Evolutionary conservation across 176 grass and related monocot genomes (phyloP).

Genomic region (Bothriochloa decipiens): DNA sequence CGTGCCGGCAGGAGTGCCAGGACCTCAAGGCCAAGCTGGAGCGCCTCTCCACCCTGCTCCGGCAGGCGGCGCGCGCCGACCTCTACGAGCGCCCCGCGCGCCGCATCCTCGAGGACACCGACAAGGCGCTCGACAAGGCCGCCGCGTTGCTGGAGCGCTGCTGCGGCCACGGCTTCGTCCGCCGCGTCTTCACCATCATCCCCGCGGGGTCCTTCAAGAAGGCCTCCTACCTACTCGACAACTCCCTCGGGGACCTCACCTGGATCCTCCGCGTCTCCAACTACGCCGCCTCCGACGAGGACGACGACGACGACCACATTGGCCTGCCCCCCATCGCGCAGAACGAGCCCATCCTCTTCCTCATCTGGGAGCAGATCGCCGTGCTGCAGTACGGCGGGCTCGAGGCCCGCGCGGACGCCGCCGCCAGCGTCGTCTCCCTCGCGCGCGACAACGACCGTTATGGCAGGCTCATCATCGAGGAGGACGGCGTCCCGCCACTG

Average conservation of each 20-base stretch:
- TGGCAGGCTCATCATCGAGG: slow-evolving; percentile 46
- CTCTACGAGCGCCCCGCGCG: slow-evolving; percentile 93
- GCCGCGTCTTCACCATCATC: slow-evolving; percentile 70
- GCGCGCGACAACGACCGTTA: slow-evolving; percentile 79
- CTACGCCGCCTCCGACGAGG: slow-evolving; percentile 41
- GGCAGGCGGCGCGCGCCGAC: slow-evolving; percentile 86
- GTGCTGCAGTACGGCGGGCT: slow-evolving; percentile 62
- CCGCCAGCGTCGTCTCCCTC: slow-evolving; percentile 73
- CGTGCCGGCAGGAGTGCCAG: slow-evolving; percentile 70
- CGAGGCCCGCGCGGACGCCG: slow-evolving; percentile 71
- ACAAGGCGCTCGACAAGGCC: slow-evolving; percentile 75
- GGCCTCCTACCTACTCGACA: slow-evolving; percentile 57
- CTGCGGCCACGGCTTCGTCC: slow-evolving; percentile 46
- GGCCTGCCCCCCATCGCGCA: slow-evolving; percentile 91
- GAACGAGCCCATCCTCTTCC: slow-evolving; percentile 99
- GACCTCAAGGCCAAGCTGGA: slow-evolving; percentile 78
- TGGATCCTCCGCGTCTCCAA: slow-evolving; percentile 87
- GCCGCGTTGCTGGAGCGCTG: slow-evolving; percentile 46
- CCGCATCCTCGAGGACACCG: slow-evolving; percentile 82
- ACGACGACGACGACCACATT: slow-evolving; percentile 60
- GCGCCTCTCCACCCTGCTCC: slow-evolving; percentile 71
- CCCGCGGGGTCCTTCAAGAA: slow-evolving; percentile 67
- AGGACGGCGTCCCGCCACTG: no score
- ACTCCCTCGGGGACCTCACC: slow-evolving; percentile 76
- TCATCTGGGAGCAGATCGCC: slow-evolving; percentile 99